These are phyloP conservation scores for Pseudocercospora fijiensis DNA, from an alignment of 2,329 filamentous ascomycete genomes.

Conservation along the genomic window DNA sequence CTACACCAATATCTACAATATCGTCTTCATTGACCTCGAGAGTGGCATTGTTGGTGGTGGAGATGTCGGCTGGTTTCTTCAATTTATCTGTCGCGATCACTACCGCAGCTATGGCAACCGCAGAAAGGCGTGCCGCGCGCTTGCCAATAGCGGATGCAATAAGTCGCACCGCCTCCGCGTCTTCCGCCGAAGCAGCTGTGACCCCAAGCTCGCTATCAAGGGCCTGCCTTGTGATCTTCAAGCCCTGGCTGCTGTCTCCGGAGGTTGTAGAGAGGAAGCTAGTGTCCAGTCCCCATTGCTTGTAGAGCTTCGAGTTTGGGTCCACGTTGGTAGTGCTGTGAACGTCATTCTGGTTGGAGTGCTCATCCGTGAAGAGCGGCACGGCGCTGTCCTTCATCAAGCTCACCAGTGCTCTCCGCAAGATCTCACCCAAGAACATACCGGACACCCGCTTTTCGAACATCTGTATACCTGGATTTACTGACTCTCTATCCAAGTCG, in stretches of 20 bases:
- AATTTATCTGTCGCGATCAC: constrained; percentile 78
- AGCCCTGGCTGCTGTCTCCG: constrained; percentile 70
- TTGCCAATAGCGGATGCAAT: constrained; percentile 81
- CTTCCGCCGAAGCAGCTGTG: constrained; percentile 72
- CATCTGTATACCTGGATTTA: constrained; percentile 95
- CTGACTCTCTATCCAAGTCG: constrained; percentile 72
- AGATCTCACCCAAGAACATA: constrained; percentile 96
- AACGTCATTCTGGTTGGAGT: constrained; percentile 67
- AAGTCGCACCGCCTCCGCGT: constrained; percentile 82
- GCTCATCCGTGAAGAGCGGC: constrained; percentile 72
- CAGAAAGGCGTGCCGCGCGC: constrained; percentile 82
- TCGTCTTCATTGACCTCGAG: constrained; percentile 55
- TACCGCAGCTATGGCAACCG: constrained; percentile 82
- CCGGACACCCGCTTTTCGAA: constrained; percentile 98
- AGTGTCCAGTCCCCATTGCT: constrained; percentile 87
- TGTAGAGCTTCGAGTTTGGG: constrained; percentile 65
- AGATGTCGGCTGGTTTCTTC: constrained; percentile 39
- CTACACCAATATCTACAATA: constrained; percentile 86
- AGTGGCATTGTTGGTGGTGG: constrained; percentile 31
- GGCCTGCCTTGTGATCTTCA: constrained; percentile 71
- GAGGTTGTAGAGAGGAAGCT: constrained; percentile 85
- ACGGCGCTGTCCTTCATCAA: constrained; percentile 67
- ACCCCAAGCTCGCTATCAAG: constrained; percentile 76
- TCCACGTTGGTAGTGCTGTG: constrained; percentile 69
- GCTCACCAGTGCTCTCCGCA: constrained; percentile 72